Base-by-base conservation (phyloP, 805 yeast genomes). In the Suhomyces emberorum region DNA sequence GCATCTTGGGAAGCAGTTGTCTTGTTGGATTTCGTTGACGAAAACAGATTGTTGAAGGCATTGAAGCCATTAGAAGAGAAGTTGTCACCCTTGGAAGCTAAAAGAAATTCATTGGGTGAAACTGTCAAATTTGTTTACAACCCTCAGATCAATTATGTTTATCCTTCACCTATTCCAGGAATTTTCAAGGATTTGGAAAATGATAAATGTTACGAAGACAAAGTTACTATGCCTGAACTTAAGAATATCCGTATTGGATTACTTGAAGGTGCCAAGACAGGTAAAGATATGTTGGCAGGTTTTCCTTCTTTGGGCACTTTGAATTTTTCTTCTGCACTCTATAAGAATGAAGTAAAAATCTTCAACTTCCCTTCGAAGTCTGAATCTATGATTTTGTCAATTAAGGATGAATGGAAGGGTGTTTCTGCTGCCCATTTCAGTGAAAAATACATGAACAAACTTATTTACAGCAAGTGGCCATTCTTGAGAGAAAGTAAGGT, bases 1-100 rank as follows among this genome's bases (percentile, higher is more conserved):
- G 95, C 93, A 2, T 83, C 88, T 33, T 93, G 98, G 98, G 98
- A 93, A 65, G 97, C 97, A 8, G 96, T 93, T 38, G 96, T 93
- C 5, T 74, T 87, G 51, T 74, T 93, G 40, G 81, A 95, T 4
- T 93, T 93, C 70, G 97, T 93, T 30, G 97, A 93, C 47, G 88
- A 84, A 52, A 61, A 75, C 20, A 73, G 93, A 42, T 71, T 93
- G 38, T 64, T 83, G 21, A 79, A 71, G 3, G 91, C 91, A 1
- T 76, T 93, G 75, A 68, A 63, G 32, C 86, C 95, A 2, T 61
- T 72, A 28, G 84, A 86, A 39, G 52, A 64, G 1, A 72, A 70
- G 42, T 65, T 93, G 38, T 66, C 80, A 1, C 75, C 83, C 0
- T 91, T 78, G 34, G 98, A 93, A 55, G 69, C 68, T 37, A 51